These are phyloP conservation scores for Trichothecium roseum DNA, from an alignment of 2,329 filamentous ascomycete genomes.

Conservation along the genomic window DNA sequence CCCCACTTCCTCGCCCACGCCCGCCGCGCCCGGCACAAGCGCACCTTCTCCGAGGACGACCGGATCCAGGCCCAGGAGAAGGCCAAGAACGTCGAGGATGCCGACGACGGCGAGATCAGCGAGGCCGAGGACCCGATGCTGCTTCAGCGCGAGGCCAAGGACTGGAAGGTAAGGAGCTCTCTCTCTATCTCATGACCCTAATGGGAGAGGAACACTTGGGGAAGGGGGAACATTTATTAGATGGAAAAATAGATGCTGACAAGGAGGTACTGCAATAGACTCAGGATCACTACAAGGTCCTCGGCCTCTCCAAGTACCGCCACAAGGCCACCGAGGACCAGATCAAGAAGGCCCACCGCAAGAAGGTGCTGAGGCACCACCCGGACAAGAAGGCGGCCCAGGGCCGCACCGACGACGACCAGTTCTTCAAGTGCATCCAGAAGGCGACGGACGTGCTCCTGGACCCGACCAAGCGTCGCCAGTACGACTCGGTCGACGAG, in stretches of 20 bases:
- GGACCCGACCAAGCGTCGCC: conserved; percentile 83
- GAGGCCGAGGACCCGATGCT: conserved; percentile 90
- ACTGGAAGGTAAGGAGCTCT: conserved; percentile 75
- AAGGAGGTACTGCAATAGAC: conserved; percentile 38
- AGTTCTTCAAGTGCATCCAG: conserved; percentile 99
- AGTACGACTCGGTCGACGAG: conserved; percentile 96
- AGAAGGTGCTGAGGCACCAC: conserved; percentile 98
- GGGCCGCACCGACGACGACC: conserved; percentile 81
- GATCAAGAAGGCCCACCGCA: conserved; percentile 97
- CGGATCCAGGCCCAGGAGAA: conserved; percentile 91
- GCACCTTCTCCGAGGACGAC: conserved; percentile 97
- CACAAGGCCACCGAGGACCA: conserved; percentile 91
- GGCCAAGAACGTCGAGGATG: conserved; percentile 90
- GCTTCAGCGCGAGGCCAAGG: conserved; percentile 88
- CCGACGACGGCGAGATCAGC: conserved; percentile 82
- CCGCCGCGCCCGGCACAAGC: conserved; percentile 88
- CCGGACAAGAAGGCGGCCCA: conserved; percentile 96
- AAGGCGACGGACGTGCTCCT: conserved; percentile 90
- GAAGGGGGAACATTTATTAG: no score
- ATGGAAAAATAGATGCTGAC: background rate
- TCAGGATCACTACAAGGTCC: conserved; percentile 96
- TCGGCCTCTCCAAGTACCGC: conserved; percentile 86
- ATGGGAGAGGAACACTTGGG: background rate
- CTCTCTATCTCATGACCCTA: background rate
- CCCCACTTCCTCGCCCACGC: conserved; percentile 97